Base-by-base conservation (phyloP, 2,329 filamentous ascomycete species). In the Fusarium brachygibbosum region DNA sequence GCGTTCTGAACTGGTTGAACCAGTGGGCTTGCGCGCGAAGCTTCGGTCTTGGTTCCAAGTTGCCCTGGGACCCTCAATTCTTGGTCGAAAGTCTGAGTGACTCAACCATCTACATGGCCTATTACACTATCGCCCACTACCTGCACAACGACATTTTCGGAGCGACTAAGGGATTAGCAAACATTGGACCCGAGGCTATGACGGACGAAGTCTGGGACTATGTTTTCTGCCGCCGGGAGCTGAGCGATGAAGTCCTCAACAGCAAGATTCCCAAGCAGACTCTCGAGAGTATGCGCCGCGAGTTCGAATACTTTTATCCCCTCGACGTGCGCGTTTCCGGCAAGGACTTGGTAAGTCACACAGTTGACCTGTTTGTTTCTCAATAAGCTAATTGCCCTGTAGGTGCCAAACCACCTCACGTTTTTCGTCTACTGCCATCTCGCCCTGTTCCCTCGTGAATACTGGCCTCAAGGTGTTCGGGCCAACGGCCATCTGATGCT, bases 291-390 rank as follows among this genome's bases (percentile, higher is more conserved):
- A 91, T 99, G 91, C 88, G 94, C 64, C 88, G 94, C 76, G 93
- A 97, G 75, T 98, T 98, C 75, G 91, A 96, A 79, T 99, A 98
- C 86, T 98, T 93, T 85, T 99, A 98, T 80, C 96, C 96, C 40
- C 84, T 98, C 52, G 95, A 98, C 76, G 84, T 97, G 72, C 88
- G 94, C 74, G 90, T 92, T 41, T 96, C 92, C 35, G 96, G 95
- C 74, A 98, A 98, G 84, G 95, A 97, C 78, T 84, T 97, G 23
- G 56, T 58, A 16, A 45, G n/a, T n/a, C n/a, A n/a, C n/a, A n/a
- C n/a, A n/a, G n/a, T n/a, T n/a, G n/a, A n/a, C n/a, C n/a, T n/a
- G n/a, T n/a, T n/a, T n/a, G n/a, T n/a, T n/a, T n/a, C n/a, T n/a
- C n/a, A n/a, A n/a, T n/a, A n/a, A 25, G 16, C 21, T 25, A 40